These are phyloP conservation scores for Schizosaccharomyces versatilis DNA, from an alignment of 1,139 yeast genomes.

Conservation along the genomic window DNA sequence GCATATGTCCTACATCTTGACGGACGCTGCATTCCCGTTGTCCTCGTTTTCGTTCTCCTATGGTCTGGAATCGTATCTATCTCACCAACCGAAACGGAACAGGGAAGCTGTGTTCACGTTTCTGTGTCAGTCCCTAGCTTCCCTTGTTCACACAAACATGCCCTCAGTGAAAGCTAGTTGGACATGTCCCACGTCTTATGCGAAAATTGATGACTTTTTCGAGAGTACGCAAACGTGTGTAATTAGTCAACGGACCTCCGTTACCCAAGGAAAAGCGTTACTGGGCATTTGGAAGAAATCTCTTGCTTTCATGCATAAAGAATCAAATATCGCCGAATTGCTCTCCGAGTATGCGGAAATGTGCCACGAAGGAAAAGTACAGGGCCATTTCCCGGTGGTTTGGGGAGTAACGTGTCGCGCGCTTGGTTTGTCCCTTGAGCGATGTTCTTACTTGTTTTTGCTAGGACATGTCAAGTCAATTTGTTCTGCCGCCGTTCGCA, in stretches of 20 bases:
- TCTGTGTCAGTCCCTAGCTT: constrained; percentile 5
- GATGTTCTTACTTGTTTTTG: constrained; percentile 3
- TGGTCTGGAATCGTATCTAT: constrained; percentile 8
- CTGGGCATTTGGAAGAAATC: constrained; percentile 4
- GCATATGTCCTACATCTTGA: neutral
- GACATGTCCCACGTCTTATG: constrained; percentile 2
- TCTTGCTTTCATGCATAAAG: neutral
- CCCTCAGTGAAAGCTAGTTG: constrained; percentile 7
- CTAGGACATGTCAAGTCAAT: constrained; percentile 9
- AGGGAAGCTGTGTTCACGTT: constrained; percentile 3
- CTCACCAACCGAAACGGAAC: constrained; percentile 1
- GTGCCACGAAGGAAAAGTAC: neutral
- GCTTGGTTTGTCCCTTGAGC: constrained; percentile 5
- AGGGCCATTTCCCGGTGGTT: constrained; percentile 8
- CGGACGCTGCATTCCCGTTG: neutral
- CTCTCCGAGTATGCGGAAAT: constrained; percentile 1
- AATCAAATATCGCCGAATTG: neutral
- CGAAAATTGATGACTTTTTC: constrained; percentile 4
- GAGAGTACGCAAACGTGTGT: constrained; percentile 8
- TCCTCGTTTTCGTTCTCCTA: constrained; percentile 9
- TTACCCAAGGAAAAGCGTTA: constrained; percentile 9
- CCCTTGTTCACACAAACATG: constrained; percentile 4
- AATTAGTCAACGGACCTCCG: constrained; percentile 8
- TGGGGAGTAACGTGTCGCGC: constrained; percentile 8
- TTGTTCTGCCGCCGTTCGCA: constrained; percentile 9